Conservation (phyloP, 2,329 filamentous ascomycete genomes). For the Monilinia polystroma region DNA sequence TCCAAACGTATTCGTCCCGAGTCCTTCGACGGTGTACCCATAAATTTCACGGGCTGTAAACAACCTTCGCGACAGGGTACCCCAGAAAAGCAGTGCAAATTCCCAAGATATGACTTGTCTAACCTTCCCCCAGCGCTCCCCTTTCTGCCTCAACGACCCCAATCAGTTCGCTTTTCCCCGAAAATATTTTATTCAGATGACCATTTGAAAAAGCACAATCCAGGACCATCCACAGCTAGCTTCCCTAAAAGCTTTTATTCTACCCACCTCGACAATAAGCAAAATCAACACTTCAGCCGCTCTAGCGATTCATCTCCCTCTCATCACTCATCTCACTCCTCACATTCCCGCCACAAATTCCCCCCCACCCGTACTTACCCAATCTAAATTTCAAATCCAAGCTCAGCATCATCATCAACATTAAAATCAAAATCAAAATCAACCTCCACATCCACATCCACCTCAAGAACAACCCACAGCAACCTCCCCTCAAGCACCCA, state of each 20-base stretch:
- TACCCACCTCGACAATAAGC: background rate
- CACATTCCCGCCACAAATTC: background rate
- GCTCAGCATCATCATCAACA: background rate
- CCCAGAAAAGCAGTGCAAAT: constrained; percentile 12
- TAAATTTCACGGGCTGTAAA: background rate
- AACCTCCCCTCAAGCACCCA: constrained; percentile 1
- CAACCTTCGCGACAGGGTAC: background rate
- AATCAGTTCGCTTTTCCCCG: constrained; percentile 20
- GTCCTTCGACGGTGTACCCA: background rate
- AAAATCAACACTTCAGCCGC: background rate
- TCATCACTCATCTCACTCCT: background rate
- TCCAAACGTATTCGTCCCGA: constrained; percentile 14
- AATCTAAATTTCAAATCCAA: background rate
- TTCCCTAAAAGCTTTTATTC: constrained; percentile 16
- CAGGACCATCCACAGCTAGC: background rate
- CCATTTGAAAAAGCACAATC: background rate
- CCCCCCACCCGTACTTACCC: constrained; percentile 6
- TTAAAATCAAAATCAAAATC: background rate
- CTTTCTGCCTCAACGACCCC: constrained; percentile 10
- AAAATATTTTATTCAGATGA: constrained; percentile 13
- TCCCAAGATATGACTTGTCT: background rate
- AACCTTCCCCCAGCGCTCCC: constrained; percentile 14
- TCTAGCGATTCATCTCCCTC: constrained; percentile 14
- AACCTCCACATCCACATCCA: background rate
- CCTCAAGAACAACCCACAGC: background rate